Base-by-base conservation (phyloP, 2,329 filamentous ascomycete genomes). In the Fusarium buharicum region DNA sequence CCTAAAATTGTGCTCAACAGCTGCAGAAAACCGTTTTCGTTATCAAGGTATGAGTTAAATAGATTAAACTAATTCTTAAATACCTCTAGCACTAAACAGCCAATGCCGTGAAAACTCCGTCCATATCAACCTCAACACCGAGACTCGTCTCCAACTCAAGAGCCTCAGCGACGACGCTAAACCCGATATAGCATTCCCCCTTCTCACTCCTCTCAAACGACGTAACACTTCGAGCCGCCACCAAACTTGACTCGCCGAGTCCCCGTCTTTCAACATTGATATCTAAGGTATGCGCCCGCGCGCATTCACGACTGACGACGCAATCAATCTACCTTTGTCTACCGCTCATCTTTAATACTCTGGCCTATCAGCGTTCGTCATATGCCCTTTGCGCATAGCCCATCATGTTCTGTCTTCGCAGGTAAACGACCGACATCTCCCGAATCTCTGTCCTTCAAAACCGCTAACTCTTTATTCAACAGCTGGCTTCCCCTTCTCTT, bases 401-500 rank as follows among this genome's bases (percentile, higher is more conserved):
- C 70, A 73, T 61, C 55, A 88, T 88, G 86, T 88, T 88, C 67
- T 88, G 86, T 71, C 76, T 88, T 46, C 77, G 85, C 73, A 88
- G 85, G 85, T 86, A 75, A 48, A n/a, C 16, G 50, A 59, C 16
- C 67, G 62, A 24, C 30, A 14, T 40, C 22, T 36, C 27, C 33
- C 13, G 13, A 28, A 10, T 16, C 12, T 4, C 13, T 11, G 16
- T 50, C 27, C 9, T 28, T 27, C n/a, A 33, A 33, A 11, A 24
- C 22, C 22, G 41, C 62, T 65, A 28, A 72, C 46, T 4, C 27
- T 22, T 30, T 30, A 24, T 24, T 4, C 22, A 93, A 17, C 17
- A 94, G 91, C 77, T 94, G 91, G 90, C 85, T 95, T 47, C 91
- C 91, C 27, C 87, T 95, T 69, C 90, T 95, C 75, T 93, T 95